Evolutionary conservation across 495 filamentous ascomycete species (phyloP), one percentile per base, ranked within the genome.

Genomic region (Penicillium parvum): DNA sequence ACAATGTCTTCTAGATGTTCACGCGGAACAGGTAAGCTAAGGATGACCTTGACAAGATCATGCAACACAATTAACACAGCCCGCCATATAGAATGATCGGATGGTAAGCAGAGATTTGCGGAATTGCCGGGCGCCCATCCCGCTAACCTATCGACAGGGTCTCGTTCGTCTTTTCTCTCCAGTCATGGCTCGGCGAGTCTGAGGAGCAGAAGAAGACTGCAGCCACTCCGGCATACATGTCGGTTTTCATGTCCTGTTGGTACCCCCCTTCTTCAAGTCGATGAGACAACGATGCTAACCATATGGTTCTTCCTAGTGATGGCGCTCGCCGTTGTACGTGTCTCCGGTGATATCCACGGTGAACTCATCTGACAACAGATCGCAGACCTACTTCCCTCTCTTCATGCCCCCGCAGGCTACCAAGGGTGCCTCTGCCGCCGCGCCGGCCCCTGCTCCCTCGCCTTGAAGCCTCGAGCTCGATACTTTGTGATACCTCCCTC

Each of bases 111-210:
- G 21, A 21, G 18, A 15, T 23, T 17, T 19, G 12, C 39, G 15
- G 11, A n/a, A n/a, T n/a, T n/a, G n/a, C n/a, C n/a, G n/a, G n/a
- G n/a, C n/a, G n/a, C 26, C 21, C 9, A 20, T n/a, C 25, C 20
- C 17, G 45, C 41, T 58, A 34, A 56, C 23, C 10, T 12, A 26
- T 21, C 21, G 35, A 12, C 58, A 91, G 88, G 90, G 82, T 84
- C 7, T 74, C 90, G 5, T 83, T 96, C 33, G 79, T 91, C 35
- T 84, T 94, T 63, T 79, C 87, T 40, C 65, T 95, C 29, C 88
- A 95, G 68, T 78, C 72, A 49, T 95, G 88, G 89, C 75, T 96
- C 12, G 83, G 82, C 44, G 90, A 95, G 71, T 85, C 82, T 50
- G 78, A 84, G 33, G 87, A 89, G 27, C 73, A 84, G 55, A 82